phyloP scores from a whole-genome alignment of 345 rosid species.

The Theobroma cacao region DNA sequence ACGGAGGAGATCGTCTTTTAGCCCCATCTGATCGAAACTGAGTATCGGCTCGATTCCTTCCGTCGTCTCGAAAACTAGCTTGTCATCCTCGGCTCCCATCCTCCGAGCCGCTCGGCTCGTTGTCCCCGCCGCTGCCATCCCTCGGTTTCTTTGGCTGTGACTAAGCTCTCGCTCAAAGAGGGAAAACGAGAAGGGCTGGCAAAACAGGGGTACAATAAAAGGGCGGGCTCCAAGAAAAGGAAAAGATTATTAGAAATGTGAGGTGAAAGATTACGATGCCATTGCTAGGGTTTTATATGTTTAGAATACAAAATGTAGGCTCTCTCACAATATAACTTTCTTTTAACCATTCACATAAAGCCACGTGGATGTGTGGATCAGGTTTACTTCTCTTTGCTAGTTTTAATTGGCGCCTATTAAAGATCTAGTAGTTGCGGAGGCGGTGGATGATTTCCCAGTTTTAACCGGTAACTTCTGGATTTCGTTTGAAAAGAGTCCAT shows the following conservation, averaged over 20 bases:
- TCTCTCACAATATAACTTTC: background rate
- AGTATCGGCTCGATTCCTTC: slow-evolving; percentile 82
- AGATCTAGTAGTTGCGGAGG: background rate
- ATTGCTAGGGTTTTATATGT: background rate
- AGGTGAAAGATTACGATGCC: background rate
- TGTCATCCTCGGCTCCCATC: slow-evolving; percentile 55
- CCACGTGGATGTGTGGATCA: background rate
- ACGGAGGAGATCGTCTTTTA: slow-evolving; percentile 73
- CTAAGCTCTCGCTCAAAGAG: background rate
- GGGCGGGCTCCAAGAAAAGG: background rate
- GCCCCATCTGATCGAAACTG: slow-evolving; percentile 86
- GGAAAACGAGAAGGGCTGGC: too few relatives aligned
- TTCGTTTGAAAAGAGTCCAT: too few relatives aligned
- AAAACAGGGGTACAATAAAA: background rate
- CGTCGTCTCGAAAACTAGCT: slow-evolving; percentile 79
- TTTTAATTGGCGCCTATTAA: background rate
- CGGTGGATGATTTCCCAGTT: background rate
- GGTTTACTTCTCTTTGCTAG: background rate
- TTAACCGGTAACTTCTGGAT: too few relatives aligned
- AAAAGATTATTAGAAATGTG: too few relatives aligned
- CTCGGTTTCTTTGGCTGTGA: background rate
- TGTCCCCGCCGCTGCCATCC: slow-evolving; percentile 17
- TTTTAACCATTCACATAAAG: background rate
- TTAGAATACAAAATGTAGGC: background rate
- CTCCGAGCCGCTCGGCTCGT: slow-evolving; percentile 39